These are phyloP conservation scores for Boletus bicolor DNA, from an alignment of 768 basidiomycete genomes.

Conservation along the genomic window DNA sequence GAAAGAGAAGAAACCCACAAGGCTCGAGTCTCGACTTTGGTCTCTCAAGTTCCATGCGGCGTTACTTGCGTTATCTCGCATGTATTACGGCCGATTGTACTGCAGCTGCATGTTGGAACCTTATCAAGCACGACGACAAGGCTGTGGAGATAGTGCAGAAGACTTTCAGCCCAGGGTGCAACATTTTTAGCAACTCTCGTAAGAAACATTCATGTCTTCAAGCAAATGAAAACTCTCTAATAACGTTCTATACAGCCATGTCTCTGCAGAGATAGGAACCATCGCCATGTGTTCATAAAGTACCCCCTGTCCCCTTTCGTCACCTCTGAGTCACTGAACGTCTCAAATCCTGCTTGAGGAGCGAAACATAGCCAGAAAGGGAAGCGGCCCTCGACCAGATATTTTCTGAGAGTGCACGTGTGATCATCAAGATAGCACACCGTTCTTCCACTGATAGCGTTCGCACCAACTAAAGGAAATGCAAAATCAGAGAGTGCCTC, in stretches of 20 bases:
- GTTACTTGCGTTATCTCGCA: background rate
- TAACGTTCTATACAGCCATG: background rate
- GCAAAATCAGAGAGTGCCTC: slow-evolving; percentile 20
- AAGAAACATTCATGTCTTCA: background rate
- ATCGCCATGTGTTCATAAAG: background rate
- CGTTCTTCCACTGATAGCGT: slow-evolving; percentile 20
- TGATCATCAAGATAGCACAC: slow-evolving; percentile 23
- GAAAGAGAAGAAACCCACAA: background rate
- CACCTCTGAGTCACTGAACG: background rate
- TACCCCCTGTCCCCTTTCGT: background rate
- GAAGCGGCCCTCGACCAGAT: slow-evolving; percentile 10
- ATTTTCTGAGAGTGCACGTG: slow-evolving; percentile 13
- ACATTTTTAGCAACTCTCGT: background rate
- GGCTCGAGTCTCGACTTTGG: background rate
- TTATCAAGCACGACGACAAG: background rate
- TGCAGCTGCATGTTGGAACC: background rate
- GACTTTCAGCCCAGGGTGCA: background rate
- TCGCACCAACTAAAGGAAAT: slow-evolving; percentile 18
- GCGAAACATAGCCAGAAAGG: slow-evolving; percentile 9
- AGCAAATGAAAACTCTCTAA: background rate
- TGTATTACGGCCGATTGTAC: background rate
- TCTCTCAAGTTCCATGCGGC: background rate
- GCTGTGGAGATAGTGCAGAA: background rate
- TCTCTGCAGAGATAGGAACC: background rate
- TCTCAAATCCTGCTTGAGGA: slow-evolving; percentile 13